Evolutionary conservation across 176 grass and related monocot species (phyloP).

Genomic region (Aegilops tauschii): DNA sequence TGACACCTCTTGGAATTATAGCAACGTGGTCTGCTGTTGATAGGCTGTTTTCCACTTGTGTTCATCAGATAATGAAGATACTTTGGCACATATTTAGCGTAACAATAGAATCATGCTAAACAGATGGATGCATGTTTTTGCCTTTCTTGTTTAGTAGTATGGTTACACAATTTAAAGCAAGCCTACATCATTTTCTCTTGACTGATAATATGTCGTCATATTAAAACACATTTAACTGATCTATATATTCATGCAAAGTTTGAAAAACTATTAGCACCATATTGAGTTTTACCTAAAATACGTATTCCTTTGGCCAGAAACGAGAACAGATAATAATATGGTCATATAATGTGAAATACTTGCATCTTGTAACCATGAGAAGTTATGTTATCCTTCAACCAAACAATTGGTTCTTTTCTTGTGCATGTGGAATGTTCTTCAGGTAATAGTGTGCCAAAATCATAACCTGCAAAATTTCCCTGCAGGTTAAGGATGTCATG

Average conservation of each 20-base stretch:
- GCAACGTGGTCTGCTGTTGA: neutral
- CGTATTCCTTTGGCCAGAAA: too few species aligned
- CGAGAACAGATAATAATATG: neutral
- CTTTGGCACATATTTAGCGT: neutral
- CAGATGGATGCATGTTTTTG: neutral
- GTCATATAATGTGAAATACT: neutral
- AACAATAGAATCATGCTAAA: neutral
- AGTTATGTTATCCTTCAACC: neutral
- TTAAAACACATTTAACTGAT: neutral
- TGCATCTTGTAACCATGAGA: neutral
- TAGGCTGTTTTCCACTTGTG: neutral
- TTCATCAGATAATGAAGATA: neutral
- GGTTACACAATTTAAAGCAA: neutral
- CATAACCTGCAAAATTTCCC: neutral
- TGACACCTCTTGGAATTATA: neutral
- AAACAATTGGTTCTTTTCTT: neutral
- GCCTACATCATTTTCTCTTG: neutral
- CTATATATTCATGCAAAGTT: neutral
- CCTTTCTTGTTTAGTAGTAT: neutral
- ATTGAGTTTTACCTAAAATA: neutral
- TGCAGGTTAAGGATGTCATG: conserved; percentile 99
- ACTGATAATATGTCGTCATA: neutral
- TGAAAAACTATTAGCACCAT: neutral
- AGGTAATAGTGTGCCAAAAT: neutral
- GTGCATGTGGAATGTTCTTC: neutral